Conservation (phyloP, 768 basidiomycete genomes). For the Gyrodon lividus region DNA sequence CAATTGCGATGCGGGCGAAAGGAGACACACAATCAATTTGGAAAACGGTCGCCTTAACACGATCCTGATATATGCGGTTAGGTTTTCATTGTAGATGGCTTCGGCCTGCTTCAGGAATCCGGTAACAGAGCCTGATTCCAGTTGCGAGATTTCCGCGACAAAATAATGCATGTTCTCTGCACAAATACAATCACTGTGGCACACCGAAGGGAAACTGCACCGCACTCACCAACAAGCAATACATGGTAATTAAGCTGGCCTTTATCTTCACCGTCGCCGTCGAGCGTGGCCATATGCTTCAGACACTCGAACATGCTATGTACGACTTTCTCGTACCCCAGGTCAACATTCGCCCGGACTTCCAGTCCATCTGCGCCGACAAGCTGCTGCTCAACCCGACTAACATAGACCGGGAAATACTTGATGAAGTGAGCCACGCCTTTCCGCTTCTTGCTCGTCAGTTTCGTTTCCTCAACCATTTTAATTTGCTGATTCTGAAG, state of each 20-base stretch:
- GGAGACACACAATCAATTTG: conserved; percentile 73
- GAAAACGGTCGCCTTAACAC: conserved; percentile 84
- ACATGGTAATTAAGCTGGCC: conserved; percentile 97
- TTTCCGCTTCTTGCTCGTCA: conserved; percentile 88
- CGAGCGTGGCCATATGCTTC: conserved; percentile 95
- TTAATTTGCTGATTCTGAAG: conserved; percentile 81
- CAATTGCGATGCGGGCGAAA: not conserved
- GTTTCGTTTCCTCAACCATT: conserved; percentile 84
- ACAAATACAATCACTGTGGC: not conserved
- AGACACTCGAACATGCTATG: conserved; percentile 89
- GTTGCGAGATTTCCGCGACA: conserved; percentile 72
- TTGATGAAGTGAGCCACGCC: conserved; percentile 92
- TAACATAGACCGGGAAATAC: conserved; percentile 87
- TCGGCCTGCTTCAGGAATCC: conserved; percentile 72
- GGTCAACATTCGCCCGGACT: conserved; percentile 73
- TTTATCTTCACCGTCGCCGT: conserved; percentile 92
- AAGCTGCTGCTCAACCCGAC: conserved; percentile 81
- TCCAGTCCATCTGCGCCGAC: conserved; percentile 73
- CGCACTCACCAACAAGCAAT: conserved; percentile 79
- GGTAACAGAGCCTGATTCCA: conserved; percentile 62
- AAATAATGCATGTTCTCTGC: conserved; percentile 97
- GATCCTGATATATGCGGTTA: conserved; percentile 82
- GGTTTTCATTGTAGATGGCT: conserved; percentile 84
- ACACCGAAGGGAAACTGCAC: not conserved
- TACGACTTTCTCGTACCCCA: conserved; percentile 85